Conservation (phyloP, 345 rosid species). For the Anacardium occidentale region DNA sequence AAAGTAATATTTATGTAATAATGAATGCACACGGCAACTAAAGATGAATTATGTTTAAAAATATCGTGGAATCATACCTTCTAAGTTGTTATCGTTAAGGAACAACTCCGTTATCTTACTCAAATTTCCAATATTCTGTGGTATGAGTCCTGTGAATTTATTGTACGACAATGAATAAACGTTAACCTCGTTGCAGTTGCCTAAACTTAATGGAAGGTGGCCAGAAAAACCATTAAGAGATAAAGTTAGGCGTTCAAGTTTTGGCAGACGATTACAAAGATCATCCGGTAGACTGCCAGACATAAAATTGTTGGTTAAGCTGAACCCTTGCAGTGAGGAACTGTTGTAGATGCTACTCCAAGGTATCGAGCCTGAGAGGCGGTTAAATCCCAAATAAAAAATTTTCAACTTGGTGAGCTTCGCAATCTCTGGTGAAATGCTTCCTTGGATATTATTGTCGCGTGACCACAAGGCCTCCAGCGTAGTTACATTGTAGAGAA, state of each 20-base stretch:
- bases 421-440: not conserved
- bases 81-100: not conserved
- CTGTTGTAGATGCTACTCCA: constrained; percentile 1
- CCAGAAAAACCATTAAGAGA: not conserved
- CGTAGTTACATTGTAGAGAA: too few relatives aligned
- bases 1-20: too few relatives aligned
- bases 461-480: too few relatives aligned
- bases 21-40: too few relatives aligned
- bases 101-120: not conserved
- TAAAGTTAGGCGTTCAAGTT: not conserved
- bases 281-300: constrained; percentile 1
- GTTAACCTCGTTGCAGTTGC: not conserved
- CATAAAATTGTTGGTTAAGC: not conserved
- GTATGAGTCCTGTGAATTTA: not conserved
- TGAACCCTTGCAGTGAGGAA: not conserved
- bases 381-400: not conserved
- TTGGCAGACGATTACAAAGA: not conserved
- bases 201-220: constrained; percentile 1
- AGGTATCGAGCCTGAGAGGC: constrained; percentile 2
- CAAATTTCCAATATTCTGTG: not conserved
- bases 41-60: too few relatives aligned
- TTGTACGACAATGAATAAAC: not conserved
- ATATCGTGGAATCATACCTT: not conserved
- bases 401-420: not conserved
- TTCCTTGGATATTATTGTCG: too few relatives aligned